Conservation (phyloP, 345 rosid species). For the Physaria fendleri region DNA sequence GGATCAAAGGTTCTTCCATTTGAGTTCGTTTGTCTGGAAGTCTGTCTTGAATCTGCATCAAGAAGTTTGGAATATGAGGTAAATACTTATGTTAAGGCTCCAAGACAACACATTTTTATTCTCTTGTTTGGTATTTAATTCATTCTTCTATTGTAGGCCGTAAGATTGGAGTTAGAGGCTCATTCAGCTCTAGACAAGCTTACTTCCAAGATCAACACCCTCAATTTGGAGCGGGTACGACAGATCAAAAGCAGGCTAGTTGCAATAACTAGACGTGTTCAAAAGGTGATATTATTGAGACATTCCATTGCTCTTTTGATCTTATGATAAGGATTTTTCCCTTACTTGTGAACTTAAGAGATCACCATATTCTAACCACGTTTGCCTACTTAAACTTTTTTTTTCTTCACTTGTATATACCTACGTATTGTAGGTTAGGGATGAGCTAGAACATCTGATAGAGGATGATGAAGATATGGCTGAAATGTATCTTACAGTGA, state of each 20-base stretch:
- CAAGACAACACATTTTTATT: neutral
- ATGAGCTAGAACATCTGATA: constrained; percentile 81
- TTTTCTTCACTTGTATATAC: too few species aligned
- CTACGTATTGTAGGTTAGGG: constrained; percentile 93
- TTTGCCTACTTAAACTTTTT: too few species aligned
- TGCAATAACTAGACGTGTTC: constrained; percentile 62
- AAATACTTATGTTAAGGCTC: constrained; percentile 6
- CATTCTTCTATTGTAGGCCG: constrained; percentile 33
- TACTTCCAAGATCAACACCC: constrained; percentile 72
- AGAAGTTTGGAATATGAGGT: constrained; percentile 72
- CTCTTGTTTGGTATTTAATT: neutral
- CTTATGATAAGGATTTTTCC: too few species aligned
- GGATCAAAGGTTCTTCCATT: constrained; percentile 50
- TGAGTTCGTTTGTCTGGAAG: constrained; percentile 69
- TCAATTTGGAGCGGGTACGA: constrained; percentile 67
- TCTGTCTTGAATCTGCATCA: constrained; percentile 72
- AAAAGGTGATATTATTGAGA: constrained; percentile 43
- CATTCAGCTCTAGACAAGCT: constrained; percentile 76
- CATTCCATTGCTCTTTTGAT: neutral
- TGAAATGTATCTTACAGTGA: constrained; percentile 93
- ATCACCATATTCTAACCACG: too few species aligned
- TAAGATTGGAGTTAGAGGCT: constrained; percentile 65
- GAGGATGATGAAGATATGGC: constrained; percentile 99
- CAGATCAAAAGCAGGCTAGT: constrained; percentile 74
- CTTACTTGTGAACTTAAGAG: too few species aligned